These are phyloP conservation scores for Colletotrichum godetiae DNA, from an alignment of 2,329 filamentous ascomycete genomes.

Conservation along the genomic window DNA sequence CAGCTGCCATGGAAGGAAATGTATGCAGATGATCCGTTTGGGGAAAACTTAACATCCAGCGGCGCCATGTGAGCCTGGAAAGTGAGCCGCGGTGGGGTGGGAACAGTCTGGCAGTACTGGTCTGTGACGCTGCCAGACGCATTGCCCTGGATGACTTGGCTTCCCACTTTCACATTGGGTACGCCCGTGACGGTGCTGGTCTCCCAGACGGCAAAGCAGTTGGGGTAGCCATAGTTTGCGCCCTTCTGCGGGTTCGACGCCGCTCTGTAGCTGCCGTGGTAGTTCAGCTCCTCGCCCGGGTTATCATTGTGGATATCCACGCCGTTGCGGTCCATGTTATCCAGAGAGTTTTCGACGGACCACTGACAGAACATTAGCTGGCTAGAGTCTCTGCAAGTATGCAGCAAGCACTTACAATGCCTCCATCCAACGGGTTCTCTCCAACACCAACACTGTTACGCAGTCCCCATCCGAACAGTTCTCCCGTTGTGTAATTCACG, in stretches of 20 bases:
- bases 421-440: constrained; percentile 66
- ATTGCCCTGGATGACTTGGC: constrained; percentile 59
- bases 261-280: constrained; percentile 67
- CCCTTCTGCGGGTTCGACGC: constrained; percentile 45
- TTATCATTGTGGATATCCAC: constrained; percentile 74
- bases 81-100: constrained; percentile 64
- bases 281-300: constrained; percentile 81
- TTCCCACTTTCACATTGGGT: constrained; percentile 55
- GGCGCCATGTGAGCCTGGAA: constrained; percentile 76
- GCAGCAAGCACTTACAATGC: constrained; percentile 46
- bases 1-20: constrained; percentile 81
- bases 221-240: constrained; percentile 41
- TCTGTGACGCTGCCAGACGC: constrained; percentile 39
- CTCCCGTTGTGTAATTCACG: constrained; percentile 61
- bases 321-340: constrained; percentile 69
- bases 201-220: constrained; percentile 72
- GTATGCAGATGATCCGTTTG: constrained; percentile 68
- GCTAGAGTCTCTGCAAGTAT: neutral
- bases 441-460: constrained; percentile 78
- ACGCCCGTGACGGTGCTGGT: constrained; percentile 55
- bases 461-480: constrained; percentile 73
- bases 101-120: constrained; percentile 50
- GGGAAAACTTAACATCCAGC: constrained; percentile 76
- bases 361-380: constrained; percentile 44
- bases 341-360: constrained; percentile 77